phyloP scores from a whole-genome alignment of 305 asterid genomes.

The Salvia sclarea region DNA sequence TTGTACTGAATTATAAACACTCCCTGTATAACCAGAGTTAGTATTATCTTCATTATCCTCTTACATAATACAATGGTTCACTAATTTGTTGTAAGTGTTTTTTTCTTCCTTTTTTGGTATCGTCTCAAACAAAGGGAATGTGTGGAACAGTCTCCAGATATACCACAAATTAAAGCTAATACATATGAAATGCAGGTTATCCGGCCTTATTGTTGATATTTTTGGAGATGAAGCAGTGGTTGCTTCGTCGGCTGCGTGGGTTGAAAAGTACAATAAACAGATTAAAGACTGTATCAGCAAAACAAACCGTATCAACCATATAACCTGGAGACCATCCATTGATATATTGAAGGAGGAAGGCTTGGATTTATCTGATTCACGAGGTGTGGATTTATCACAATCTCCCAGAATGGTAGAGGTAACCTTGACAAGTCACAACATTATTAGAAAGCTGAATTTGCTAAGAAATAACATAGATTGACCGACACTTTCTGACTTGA shows the following conservation, averaged over 20 bases:
- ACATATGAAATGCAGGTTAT: conserved; percentile 57
- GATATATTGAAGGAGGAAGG: conserved; percentile 98
- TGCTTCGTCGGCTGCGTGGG: conserved; percentile 99
- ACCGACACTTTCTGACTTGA: not conserved
- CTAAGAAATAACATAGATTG: not conserved
- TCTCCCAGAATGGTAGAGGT: conserved; percentile 67
- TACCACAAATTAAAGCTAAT: not conserved
- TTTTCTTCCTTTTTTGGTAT: too few species aligned
- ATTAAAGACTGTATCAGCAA: conserved; percentile 56
- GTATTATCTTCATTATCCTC: not conserved
- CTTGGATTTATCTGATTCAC: conserved; percentile 53
- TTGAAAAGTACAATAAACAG: conserved; percentile 81
- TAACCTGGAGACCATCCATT: conserved; percentile 83
- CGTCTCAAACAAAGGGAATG: not conserved
- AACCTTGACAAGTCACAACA: not conserved
- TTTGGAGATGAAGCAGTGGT: conserved; percentile 92
- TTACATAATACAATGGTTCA: not conserved
- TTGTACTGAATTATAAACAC: conserved; percentile 1
- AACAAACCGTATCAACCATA: conserved; percentile 52
- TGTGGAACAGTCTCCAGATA: not conserved
- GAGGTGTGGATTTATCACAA: conserved; percentile 40
- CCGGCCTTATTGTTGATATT: conserved; percentile 88
- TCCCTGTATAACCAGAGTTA: not conserved
- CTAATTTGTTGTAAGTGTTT: not conserved
- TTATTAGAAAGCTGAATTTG: conserved; percentile 6